A percentile compares a stretch with the other conserved stretches of the same genome.
Evolutionary conservation across 2,329 filamentous ascomycete species (phyloP).

Genomic region (Epichloe typhina): DNA sequence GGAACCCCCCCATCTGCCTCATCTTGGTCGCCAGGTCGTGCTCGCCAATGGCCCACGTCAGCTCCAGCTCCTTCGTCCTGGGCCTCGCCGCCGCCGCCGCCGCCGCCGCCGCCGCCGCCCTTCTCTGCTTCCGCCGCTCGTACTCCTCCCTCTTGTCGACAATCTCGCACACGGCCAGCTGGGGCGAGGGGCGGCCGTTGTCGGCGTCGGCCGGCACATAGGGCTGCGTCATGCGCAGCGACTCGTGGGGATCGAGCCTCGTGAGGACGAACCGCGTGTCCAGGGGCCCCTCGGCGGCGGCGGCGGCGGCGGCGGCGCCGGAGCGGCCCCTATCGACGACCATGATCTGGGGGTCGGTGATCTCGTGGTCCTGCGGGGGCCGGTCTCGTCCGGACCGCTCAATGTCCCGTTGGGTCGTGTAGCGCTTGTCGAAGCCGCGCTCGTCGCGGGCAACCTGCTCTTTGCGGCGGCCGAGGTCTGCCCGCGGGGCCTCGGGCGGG

Average conservation of each 20-base stretch:
- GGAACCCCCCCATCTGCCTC: conserved; percentile 52
- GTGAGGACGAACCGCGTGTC: conserved; percentile 27
- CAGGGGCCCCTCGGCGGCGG: conserved; percentile 20
- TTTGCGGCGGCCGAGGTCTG: not conserved
- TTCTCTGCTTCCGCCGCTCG: conserved; percentile 24
- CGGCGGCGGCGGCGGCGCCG: conserved; percentile 12
- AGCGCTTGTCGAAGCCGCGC: conserved; percentile 19
- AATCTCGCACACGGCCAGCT: conserved; percentile 56
- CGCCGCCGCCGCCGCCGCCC: conserved; percentile 20
- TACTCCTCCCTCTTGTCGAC: conserved; percentile 42
- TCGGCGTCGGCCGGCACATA: conserved; percentile 20
- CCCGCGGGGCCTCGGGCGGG: not conserved
- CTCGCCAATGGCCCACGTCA: conserved; percentile 74
- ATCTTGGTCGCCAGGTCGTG: conserved; percentile 66
- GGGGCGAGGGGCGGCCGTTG: conserved; percentile 8
- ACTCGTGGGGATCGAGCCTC: conserved; percentile 21
- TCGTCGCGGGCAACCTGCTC: conserved; percentile 9
- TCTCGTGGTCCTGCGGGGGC: conserved; percentile 31
- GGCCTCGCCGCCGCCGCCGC: conserved; percentile 26
- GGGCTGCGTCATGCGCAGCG: conserved; percentile 29
- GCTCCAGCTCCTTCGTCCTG: conserved; percentile 62
- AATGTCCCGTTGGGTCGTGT: conserved; percentile 21
- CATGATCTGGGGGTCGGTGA: conserved; percentile 28
- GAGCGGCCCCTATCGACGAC: conserved; percentile 24
- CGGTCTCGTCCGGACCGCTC: conserved; percentile 23